Conservation (phyloP, 345 rosid species). For the Euclidium syriacum region DNA sequence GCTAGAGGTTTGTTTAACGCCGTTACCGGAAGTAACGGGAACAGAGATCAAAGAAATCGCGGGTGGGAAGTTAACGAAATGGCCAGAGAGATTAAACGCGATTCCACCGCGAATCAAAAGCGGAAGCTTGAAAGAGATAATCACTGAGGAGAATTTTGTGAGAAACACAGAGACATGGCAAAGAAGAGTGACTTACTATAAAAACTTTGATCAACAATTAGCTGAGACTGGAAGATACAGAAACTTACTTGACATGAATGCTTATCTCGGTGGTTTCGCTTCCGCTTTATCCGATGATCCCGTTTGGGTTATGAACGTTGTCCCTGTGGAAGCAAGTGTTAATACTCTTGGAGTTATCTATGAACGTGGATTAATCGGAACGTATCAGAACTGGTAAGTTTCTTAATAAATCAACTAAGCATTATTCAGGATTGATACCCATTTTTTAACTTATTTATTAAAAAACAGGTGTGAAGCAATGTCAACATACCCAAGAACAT, state of each 20-base stretch:
- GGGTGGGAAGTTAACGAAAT: slow-evolving; percentile 58
- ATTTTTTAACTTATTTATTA: not conserved
- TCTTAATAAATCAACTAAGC: not conserved
- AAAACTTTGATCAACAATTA: slow-evolving; percentile 51
- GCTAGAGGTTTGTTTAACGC: slow-evolving; percentile 71
- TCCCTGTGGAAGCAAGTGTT: slow-evolving; percentile 51
- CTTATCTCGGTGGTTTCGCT: slow-evolving; percentile 77
- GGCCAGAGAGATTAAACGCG: slow-evolving; percentile 74
- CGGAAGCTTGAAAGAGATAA: slow-evolving; percentile 50
- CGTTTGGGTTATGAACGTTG: slow-evolving; percentile 76
- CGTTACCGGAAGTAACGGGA: slow-evolving; percentile 60
- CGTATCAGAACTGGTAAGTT: slow-evolving; percentile 76
- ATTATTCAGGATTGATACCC: not conserved
- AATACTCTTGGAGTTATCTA: slow-evolving; percentile 76
- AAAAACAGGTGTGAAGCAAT: slow-evolving; percentile 58
- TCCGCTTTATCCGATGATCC: slow-evolving; percentile 69
- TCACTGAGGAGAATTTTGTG: slow-evolving; percentile 41
- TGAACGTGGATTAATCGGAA: slow-evolving; percentile 85
- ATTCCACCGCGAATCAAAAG: slow-evolving; percentile 74
- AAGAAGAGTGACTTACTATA: slow-evolving; percentile 60
- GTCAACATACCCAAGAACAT: slow-evolving; percentile 98
- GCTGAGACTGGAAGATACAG: slow-evolving; percentile 66
- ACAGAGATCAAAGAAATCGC: slow-evolving; percentile 45
- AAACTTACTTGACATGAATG: slow-evolving; percentile 84
- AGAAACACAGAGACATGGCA: slow-evolving; percentile 61